Evolutionary conservation across 2,329 filamentous ascomycete species (phyloP).

Genomic region (Pseudocercospora macadamiae): DNA sequence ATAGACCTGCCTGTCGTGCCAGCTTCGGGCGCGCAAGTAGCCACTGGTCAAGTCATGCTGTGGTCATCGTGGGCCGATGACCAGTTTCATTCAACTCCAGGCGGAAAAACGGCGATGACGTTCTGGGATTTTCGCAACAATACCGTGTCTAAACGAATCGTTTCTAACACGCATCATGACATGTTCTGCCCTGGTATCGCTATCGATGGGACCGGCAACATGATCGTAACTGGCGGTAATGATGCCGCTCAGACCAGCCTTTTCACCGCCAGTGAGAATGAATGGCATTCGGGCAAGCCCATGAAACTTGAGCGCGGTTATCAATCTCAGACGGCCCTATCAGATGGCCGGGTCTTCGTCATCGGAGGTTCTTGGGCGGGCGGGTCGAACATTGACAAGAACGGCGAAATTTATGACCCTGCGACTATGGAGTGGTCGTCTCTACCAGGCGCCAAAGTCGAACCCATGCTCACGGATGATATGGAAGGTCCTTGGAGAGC

Average conservation of each 20-base stretch:
- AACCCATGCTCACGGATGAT: slow-evolving; percentile 42
- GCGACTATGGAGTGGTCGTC: slow-evolving; percentile 55
- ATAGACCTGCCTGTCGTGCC: slow-evolving; percentile 12
- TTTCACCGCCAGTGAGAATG: slow-evolving; percentile 45
- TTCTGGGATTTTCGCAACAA: slow-evolving; percentile 11
- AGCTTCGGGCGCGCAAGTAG: slow-evolving; percentile 10
- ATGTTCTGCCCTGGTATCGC: slow-evolving; percentile 63
- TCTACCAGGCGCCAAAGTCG: slow-evolving; percentile 44
- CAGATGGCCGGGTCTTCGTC: slow-evolving; percentile 59
- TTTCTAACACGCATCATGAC: slow-evolving; percentile 43
- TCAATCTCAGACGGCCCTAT: slow-evolving; percentile 54
- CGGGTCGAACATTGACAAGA: slow-evolving; percentile 47
- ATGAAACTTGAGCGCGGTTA: slow-evolving; percentile 57
- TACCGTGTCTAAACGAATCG: slow-evolving; percentile 10
- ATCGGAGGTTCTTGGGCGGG: slow-evolving; percentile 63
- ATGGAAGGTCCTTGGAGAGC: slow-evolving; percentile 46
- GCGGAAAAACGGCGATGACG: slow-evolving; percentile 8
- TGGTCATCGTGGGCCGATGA: slow-evolving; percentile 11
- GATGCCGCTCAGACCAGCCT: slow-evolving; percentile 54
- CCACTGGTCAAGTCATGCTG: slow-evolving; percentile 11
- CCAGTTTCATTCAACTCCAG: slow-evolving; percentile 12
- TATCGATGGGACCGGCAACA: slow-evolving; percentile 52
- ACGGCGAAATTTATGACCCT: slow-evolving; percentile 59
- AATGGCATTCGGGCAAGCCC: slow-evolving; percentile 45
- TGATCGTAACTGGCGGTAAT: slow-evolving; percentile 59